phyloP scores from a whole-genome alignment of 169 alveolate genomes.

The Eimeria praecox region DNA sequence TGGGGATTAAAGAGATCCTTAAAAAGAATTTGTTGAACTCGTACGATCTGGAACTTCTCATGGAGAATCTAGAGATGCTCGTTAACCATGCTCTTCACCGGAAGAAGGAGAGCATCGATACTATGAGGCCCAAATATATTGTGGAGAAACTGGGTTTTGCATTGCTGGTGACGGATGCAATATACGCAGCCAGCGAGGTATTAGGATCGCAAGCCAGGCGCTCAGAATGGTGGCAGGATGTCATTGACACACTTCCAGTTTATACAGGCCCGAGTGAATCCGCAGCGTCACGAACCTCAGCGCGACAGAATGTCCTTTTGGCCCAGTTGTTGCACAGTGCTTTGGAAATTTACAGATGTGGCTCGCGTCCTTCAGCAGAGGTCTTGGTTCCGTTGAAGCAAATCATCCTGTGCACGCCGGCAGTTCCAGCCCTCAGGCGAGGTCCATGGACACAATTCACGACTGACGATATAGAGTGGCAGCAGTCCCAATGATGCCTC shows the following conservation, averaged over 20 bases:
- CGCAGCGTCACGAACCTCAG: neutral
- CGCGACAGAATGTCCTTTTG: neutral
- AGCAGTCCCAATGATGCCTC: neutral
- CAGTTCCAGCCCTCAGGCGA: neutral
- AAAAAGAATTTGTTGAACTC: neutral
- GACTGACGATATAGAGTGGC: neutral
- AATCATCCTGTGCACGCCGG: neutral
- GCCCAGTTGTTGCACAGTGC: neutral
- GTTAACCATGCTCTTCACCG: neutral
- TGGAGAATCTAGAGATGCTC: neutral
- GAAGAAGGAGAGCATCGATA: neutral
- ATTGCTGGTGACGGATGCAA: neutral
- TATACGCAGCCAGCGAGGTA: slow-evolving; percentile 23
- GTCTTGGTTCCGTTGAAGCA: neutral
- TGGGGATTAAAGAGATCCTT: neutral
- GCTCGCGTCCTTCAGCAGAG: neutral
- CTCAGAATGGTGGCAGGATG: neutral
- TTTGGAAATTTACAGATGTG: neutral
- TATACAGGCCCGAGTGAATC: neutral
- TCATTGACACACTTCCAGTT: neutral
- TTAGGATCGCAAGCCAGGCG: neutral
- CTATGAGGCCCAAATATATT: neutral
- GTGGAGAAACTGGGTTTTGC: slow-evolving; percentile 1
- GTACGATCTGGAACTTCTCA: neutral
- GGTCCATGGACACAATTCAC: neutral